Base-by-base conservation (phyloP, 805 yeast genomes). In the Ogataea chonburiensis region DNA sequence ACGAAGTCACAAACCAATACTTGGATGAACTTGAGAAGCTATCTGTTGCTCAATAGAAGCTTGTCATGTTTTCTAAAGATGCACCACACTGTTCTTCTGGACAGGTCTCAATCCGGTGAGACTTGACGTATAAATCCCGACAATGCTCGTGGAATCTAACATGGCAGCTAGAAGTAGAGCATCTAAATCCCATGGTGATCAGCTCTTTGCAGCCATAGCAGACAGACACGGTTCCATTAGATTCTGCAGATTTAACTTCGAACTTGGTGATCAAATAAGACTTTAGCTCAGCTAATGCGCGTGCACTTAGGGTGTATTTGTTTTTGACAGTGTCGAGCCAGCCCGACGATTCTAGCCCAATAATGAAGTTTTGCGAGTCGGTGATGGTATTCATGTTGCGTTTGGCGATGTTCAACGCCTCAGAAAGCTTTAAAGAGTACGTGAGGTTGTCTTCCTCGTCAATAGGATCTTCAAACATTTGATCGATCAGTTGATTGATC, bases 1-100 rank as follows among this genome's bases (percentile, higher is more conserved):
- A 93, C 55, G 96, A 93, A 59, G 72, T 84, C 0, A 89, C 83
- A 39, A 81, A 77, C 20, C 73, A 69, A 33, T 71, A 67, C 42
- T 54, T 78, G 33, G 83, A 76, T 45, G 45, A 43, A 20, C 26
- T 50, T 28, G 55, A 54, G 37, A 22, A 22, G n/a, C 9, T 36
- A 34, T 11, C 28, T 11, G 53, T 51, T 46, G 34, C 41, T 28
- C 26, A 45, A 19, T 34, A 35, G 29, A 56, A 53, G 5, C 31
- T 40, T 15, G 28, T 25, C 43, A 47, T 39, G 7, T 35, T 36
- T 10, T 41, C 45, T 11, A 48, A 22, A 2, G 43, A 45, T 13
- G 44, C 46, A 1, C 22, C 33, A 43, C 70, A 63, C 1, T 30
- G 30, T 3, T 26, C 39, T 27, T 52, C 55, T 3, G 71, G 70